Evolutionary conservation across 768 basidiomycete species (phyloP).

Genomic region (Tulasnella sp.): DNA sequence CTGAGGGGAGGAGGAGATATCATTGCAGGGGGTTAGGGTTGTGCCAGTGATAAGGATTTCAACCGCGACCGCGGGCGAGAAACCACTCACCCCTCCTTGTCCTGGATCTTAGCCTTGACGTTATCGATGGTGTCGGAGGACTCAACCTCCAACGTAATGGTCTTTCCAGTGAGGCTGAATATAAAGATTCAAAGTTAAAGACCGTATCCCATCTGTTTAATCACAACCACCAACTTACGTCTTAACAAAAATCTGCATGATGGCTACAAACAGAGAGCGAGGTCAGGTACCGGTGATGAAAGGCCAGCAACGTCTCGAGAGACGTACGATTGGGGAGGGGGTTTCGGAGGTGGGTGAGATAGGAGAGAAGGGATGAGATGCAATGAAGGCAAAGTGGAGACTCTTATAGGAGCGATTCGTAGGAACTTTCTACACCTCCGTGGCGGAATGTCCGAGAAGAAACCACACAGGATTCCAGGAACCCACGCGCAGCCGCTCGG

Average conservation of each 20-base stretch:
- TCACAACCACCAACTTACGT: constrained; percentile 22
- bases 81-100: constrained; percentile 77
- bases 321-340: no score
- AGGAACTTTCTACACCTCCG: no score
- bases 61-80: constrained; percentile 3
- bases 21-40: neutral
- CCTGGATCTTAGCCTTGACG: constrained; percentile 95
- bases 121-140: constrained; percentile 60
- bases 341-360: no score
- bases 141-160: constrained; percentile 33
- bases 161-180: constrained; percentile 34
- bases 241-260: constrained; percentile 37
- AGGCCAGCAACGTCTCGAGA: no score
- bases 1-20: constrained; percentile 10
- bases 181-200: neutral
- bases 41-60: neutral
- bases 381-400: no score
- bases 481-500: no score
- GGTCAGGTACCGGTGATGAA: no score
- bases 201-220: neutral
- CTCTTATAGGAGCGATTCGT: no score
- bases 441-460: no score
- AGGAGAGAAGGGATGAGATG: no score
- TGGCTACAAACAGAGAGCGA: neutral
- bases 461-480: no score